Evolutionary conservation across 495 filamentous ascomycete genomes (phyloP).

Genomic region (Xylaria curta): DNA sequence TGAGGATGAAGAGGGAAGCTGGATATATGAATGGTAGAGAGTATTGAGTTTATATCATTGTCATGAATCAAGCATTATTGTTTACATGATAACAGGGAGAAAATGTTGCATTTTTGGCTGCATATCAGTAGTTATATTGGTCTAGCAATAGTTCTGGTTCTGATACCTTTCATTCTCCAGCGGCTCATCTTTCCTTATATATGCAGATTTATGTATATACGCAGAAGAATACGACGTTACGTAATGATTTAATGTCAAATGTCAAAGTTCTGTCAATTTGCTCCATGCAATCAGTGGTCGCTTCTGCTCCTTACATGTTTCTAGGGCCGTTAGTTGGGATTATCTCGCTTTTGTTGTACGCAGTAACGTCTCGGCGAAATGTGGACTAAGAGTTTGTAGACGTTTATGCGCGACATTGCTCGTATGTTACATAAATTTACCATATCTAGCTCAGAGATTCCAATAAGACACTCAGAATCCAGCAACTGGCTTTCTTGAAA

Average conservation of each 20-base stretch:
- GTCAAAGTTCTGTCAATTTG: neutral
- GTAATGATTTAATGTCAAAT: neutral
- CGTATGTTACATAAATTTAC: neutral
- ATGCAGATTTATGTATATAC: neutral
- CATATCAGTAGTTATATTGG: neutral
- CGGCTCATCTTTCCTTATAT: neutral
- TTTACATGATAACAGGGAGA: neutral
- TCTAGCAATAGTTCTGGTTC: neutral
- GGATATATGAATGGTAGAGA: conserved; percentile 30
- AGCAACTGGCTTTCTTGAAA: neutral
- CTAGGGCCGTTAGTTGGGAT: neutral
- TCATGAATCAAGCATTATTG: neutral
- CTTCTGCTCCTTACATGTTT: neutral
- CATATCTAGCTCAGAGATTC: neutral
- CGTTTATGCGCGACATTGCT: neutral
- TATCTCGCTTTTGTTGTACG: neutral
- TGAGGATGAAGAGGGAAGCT: conserved; percentile 31
- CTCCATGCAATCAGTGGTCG: neutral
- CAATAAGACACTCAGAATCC: neutral
- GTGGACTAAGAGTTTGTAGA: neutral
- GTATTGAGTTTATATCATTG: conserved; percentile 17
- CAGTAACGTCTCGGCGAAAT: neutral
- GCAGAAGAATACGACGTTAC: neutral
- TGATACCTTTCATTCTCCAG: conserved; percentile 5
- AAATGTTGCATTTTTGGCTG: neutral